Conservation (phyloP, 2,329 filamentous ascomycete genomes). For the Microdochium nivale region DNA sequence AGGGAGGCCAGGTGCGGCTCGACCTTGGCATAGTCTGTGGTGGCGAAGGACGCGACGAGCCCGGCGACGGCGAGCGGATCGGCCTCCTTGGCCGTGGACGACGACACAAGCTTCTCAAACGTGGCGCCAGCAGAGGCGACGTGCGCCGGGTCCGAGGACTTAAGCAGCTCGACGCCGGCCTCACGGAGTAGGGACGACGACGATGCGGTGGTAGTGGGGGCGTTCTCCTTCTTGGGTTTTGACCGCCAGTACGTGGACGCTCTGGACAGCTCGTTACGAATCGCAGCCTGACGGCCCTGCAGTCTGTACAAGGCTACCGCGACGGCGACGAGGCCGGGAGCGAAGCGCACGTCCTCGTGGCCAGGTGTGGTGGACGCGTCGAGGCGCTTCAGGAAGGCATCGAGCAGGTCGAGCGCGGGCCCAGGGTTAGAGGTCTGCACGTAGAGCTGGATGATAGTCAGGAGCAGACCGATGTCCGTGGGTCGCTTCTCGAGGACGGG, state of each 20-base stretch:
- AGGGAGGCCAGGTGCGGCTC: constrained; percentile 47
- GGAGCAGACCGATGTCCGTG: constrained; percentile 68
- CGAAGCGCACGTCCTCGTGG: constrained; percentile 64
- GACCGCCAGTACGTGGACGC: constrained; percentile 75
- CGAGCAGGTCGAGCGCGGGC: constrained; percentile 66
- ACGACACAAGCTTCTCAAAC: constrained; percentile 59
- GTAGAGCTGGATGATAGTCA: constrained; percentile 78
- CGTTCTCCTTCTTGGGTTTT: constrained; percentile 39
- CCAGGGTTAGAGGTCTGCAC: constrained; percentile 61
- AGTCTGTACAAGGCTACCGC: constrained; percentile 70
- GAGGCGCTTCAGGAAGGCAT: constrained; percentile 65
- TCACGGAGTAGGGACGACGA: constrained; percentile 65
- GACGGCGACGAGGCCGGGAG: constrained; percentile 76
- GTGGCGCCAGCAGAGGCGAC: constrained; percentile 65
- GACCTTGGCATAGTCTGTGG: constrained; percentile 46
- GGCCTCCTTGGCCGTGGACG: constrained; percentile 43
- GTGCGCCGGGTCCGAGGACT: constrained; percentile 62
- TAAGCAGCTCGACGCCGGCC: constrained; percentile 74
- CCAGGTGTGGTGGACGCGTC: constrained; percentile 50
- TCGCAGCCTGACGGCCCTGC: constrained; percentile 64
- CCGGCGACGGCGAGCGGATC: constrained; percentile 71
- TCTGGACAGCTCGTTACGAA: constrained; percentile 66
- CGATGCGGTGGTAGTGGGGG: constrained; percentile 8
- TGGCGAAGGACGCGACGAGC: constrained; percentile 74
- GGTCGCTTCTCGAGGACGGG: constrained; percentile 65